Evolutionary conservation across 495 filamentous ascomycete genomes (phyloP), one percentile per base, ranked within the genome.

Genomic region (Astrothelium subdiscretum): DNA sequence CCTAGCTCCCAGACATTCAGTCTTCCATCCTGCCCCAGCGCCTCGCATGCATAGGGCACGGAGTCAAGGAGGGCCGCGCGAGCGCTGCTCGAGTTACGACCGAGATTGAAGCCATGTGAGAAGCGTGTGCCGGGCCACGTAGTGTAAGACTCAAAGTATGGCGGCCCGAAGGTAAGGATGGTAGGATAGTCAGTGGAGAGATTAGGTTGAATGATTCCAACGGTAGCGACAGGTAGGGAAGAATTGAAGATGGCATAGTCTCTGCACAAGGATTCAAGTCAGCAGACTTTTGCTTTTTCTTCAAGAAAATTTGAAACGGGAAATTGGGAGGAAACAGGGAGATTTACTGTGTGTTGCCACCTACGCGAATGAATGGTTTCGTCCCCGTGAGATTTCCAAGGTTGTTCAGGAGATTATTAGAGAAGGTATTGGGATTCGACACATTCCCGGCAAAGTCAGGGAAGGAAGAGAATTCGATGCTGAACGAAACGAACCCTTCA

Each of bases 101-200:
- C 85, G 26, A 83, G 67, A 58, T 88, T 86, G 73, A 87, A 86
- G 43, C 85, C 85, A 62, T 87, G 83, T 13, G 75, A 76, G 71
- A 80, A 88, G 60, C 80, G 80, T 51, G 78, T 76, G 58, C 75
- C 71, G 5, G 80, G 79, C 76, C 76, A 86, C 1, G 84, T 84
- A 18, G 60, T 63, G 68, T 87, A 88, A 0, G 85, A 86, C 60
- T 88, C 85, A 64, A 88, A 89, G 68, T 74, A 88, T 1, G 80
- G 78, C 0, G 80, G 80, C 0, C 86, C 86, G 51, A 87, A 84
- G 60, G 75, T 78, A 31, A 87, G 73, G 5, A 78, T 83, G 10
- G 78, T 80, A 6, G 85, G 85, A 60, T 86, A 87, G 70, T 88
- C 85, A 0, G 69, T 27, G 0, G 83, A 84, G 12, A 77, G 73